Percentiles rank a stretch among this genome's conserved stretches.
phyloP scores from a whole-genome alignment of 495 filamentous ascomycete genomes.

The Haplographium delicatum region DNA sequence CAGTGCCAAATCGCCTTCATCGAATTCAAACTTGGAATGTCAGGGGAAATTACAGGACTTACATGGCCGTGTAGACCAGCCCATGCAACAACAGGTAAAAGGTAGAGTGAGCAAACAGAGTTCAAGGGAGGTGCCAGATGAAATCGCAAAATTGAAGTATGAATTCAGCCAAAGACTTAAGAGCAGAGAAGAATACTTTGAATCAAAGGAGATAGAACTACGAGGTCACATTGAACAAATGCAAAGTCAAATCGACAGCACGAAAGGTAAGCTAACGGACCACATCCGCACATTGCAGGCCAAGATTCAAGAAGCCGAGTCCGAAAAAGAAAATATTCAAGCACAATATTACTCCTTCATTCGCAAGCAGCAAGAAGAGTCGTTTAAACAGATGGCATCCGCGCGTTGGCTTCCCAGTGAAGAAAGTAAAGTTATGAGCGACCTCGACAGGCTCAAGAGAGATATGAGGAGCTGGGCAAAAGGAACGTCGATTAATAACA shows the following conservation, averaged over 20 bases:
- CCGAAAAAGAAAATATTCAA: neutral
- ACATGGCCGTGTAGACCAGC: neutral
- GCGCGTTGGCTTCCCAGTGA: slow-evolving; percentile 1
- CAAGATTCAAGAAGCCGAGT: neutral
- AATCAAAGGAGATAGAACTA: neutral
- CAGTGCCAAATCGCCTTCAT: neutral
- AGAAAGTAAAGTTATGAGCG: neutral
- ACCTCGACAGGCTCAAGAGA: slow-evolving; percentile 4
- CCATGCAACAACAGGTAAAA: neutral
- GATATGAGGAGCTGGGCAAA: slow-evolving; percentile 5
- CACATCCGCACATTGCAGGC: neutral
- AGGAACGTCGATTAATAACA: neutral
- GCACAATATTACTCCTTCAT: neutral
- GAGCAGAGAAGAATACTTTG: neutral
- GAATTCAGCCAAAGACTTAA: neutral
- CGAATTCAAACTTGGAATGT: neutral
- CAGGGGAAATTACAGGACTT: neutral
- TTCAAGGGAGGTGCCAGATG: neutral
- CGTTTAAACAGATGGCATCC: slow-evolving; percentile 4
- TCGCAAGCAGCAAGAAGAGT: slow-evolving; percentile 6
- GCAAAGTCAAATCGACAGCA: slow-evolving; percentile 1
- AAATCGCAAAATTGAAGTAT: neutral
- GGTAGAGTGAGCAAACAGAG: neutral
- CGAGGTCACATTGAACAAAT: neutral
- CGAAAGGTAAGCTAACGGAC: neutral